A percentile compares a stretch with the other conserved stretches of the same genome.
Evolutionary conservation across 2,329 filamentous ascomycete species (phyloP).

Genomic region (Cytospora mali): DNA sequence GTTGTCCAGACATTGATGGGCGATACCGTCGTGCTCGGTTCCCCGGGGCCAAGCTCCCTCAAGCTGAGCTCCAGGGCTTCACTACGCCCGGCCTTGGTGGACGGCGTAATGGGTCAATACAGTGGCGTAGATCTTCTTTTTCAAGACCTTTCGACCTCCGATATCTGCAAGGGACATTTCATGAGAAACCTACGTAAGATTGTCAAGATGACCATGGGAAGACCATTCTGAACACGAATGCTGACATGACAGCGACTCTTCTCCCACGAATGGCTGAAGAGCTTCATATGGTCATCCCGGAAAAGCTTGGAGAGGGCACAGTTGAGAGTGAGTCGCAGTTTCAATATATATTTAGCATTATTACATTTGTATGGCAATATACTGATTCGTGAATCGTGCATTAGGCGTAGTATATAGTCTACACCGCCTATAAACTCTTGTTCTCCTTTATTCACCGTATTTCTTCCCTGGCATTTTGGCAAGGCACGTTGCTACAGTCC

Average conservation of each 20-base stretch:
- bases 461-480: background rate
- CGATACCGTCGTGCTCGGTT: background rate
- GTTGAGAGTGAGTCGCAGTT: no score
- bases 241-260: background rate
- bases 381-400: no score
- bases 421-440: background rate
- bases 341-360: no score
- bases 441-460: background rate
- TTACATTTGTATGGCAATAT: no score
- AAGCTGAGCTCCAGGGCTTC: background rate
- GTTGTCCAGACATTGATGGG: background rate
- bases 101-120: background rate
- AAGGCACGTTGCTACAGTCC: background rate
- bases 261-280: background rate
- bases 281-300: background rate
- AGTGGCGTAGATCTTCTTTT: background rate
- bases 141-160: background rate
- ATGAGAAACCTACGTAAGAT: background rate
- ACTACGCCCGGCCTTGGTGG: background rate
- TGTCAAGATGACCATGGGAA: background rate
- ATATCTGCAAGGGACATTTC: background rate
- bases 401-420: no score
- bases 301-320: no score
- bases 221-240: background rate
- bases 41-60: background rate